Conservation (phyloP, 2,329 filamentous ascomycete genomes). For the Aspergillus candidus region DNA sequence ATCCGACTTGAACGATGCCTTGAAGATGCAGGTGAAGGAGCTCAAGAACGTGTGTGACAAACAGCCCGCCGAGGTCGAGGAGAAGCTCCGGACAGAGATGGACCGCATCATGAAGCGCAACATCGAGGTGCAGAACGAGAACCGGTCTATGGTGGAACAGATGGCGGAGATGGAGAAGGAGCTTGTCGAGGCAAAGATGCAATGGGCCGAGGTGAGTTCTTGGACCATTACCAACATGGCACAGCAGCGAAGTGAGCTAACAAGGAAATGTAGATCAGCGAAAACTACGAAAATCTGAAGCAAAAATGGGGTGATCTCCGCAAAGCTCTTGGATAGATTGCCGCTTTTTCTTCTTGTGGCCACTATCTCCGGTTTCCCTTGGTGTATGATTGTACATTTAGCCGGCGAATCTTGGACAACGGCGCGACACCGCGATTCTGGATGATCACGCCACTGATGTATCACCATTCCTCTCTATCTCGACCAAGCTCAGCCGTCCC, state of each 20-base stretch:
- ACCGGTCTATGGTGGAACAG: constrained; percentile 79
- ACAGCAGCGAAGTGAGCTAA: not conserved
- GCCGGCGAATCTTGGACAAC: not conserved
- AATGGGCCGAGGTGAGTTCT: constrained; percentile 76
- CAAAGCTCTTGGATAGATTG: constrained; percentile 45
- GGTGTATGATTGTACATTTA: too few species aligned
- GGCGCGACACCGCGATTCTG: not conserved
- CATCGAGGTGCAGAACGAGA: constrained; percentile 89
- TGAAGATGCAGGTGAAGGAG: constrained; percentile 79
- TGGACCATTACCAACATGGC: not conserved
- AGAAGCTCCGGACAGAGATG: constrained; percentile 73
- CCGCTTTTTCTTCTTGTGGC: not conserved
- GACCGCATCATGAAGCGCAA: constrained; percentile 90
- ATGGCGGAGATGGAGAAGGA: constrained; percentile 87
- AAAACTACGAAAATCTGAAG: constrained; percentile 61
- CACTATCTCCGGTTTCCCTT: too few species aligned
- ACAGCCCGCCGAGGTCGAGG: constrained; percentile 83
- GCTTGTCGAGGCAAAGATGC: constrained; percentile 89
- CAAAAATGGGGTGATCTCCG: constrained; percentile 72
- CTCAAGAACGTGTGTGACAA: constrained; percentile 80
- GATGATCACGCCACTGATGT: not conserved
- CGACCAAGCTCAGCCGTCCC: too few species aligned
- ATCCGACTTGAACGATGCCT: constrained; percentile 79
- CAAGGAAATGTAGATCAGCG: constrained; percentile 53
- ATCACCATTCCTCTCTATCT: not conserved